Evolutionary conservation across 768 basidiomycete species (phyloP), one percentile per base, ranked within the genome.

Genomic region (Hericium alpestre): DNA sequence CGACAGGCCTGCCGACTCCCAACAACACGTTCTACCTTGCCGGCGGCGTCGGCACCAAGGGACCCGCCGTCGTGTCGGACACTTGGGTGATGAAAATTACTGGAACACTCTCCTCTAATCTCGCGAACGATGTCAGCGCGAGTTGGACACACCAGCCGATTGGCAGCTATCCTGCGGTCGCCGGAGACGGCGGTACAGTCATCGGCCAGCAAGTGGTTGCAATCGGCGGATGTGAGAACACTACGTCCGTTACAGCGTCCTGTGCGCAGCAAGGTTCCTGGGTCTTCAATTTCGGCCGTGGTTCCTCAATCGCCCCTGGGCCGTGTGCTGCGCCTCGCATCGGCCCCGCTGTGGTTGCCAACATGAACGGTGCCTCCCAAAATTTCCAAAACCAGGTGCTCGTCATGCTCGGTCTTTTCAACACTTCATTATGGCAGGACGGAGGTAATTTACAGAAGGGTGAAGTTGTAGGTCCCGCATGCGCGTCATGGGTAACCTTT

Each of bases 11-110:
- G 9, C 73, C 76, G 16, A 76, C 76, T 13, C 83, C 83, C 41
- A 87, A 84, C 64, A 90, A 85, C 61, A 82, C 85, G 0, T 81
- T 90, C 62, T 89, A 80, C 69, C 72, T 90, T 63, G 76, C 79
- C 8, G 90, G 90, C n/a, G 90, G 90, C 8, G 77, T 75, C 25
- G 72, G 86, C 59, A 79, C 76, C 10, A 70, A 56, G 6, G 59
- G 55, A 25, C 51, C 54, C 9, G 25, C 69, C 58, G 70, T 79
- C 38, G 69, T 89, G 38, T 80, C 84, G 20, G 81, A 90, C 54
- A 74, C 88, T 18, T 92, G 87, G 87, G 76, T 77, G 61, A 70
- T 92, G 46, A 72, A 79, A 57, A 70, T 92, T 13, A 79, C 84
- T 11, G 90, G 90, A 25, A 79, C 82, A 0, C 72, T 92, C 15